Percentiles rank a stretch among this genome's conserved stretches.
These are phyloP conservation scores for Ophiocordyceps camponoti-saundersi DNA, from an alignment of 2,329 filamentous ascomycete species.

Conservation along the genomic window DNA sequence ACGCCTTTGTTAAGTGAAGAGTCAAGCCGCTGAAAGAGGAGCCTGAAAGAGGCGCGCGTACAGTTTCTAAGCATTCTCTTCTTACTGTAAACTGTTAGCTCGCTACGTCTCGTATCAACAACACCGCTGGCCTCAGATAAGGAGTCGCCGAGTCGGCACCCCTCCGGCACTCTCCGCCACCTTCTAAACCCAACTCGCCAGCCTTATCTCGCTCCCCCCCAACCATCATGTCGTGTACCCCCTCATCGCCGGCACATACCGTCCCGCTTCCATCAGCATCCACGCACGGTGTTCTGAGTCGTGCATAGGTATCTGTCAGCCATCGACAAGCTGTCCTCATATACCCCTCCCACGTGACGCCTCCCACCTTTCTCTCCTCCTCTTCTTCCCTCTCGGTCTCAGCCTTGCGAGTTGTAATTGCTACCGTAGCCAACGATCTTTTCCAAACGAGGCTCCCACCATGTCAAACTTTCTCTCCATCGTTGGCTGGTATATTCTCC, in stretches of 20 bases:
- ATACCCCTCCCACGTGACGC: neutral
- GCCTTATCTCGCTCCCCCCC: neutral
- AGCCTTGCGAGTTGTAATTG: neutral
- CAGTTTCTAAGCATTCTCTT: too few relatives aligned
- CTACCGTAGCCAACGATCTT: neutral
- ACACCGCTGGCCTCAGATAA: too few relatives aligned
- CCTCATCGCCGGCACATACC: neutral
- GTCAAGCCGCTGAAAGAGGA: too few relatives aligned
- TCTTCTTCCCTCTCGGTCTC: neutral
- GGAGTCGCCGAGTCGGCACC: too few relatives aligned
- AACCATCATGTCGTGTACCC: neutral
- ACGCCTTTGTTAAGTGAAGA: too few relatives aligned
- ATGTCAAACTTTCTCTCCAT: constrained; percentile 38
- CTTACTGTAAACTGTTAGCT: too few relatives aligned
- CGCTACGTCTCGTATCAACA: too few relatives aligned
- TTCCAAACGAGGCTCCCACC: constrained; percentile 3
- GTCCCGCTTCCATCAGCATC: neutral
- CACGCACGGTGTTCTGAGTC: neutral
- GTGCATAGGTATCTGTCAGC: neutral
- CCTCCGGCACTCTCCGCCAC: too few relatives aligned
- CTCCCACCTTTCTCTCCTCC: neutral
- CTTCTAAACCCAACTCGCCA: too few relatives aligned
- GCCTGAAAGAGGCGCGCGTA: too few relatives aligned
- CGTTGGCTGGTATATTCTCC: constrained; percentile 39
- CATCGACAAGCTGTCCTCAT: neutral